A percentile compares a stretch with the other conserved stretches of the same genome.
phyloP scores from a whole-genome alignment of 176 grass and related monocot species.

The Tillandsia leiboldiana region DNA sequence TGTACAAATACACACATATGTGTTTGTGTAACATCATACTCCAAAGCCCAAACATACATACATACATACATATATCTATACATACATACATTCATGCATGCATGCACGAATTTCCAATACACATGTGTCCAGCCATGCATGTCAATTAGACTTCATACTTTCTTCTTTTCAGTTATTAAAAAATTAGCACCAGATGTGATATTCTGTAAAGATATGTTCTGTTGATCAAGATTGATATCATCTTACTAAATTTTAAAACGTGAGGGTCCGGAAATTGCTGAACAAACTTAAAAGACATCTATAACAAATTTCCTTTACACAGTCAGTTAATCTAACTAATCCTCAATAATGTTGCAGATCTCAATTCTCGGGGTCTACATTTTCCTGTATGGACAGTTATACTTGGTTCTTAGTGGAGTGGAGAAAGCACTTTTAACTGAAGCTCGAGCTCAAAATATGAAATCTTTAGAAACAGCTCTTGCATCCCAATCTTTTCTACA shows the following conservation, averaged over 20 bases:
- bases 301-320: background rate
- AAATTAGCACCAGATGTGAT: no score
- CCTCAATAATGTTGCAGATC: constrained; percentile 38
- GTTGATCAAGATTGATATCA: no score
- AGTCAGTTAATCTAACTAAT: background rate
- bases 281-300: background rate
- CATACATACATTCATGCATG: no score
- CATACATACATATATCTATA: no score
- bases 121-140: no score
- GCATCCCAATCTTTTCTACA: constrained; percentile 98
- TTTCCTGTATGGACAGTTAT: constrained; percentile 89
- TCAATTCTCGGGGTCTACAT: constrained; percentile 81
- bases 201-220: no score
- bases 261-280: background rate
- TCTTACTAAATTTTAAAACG: background rate
- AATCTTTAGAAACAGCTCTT: constrained; percentile 91
- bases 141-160: no score
- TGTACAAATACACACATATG: no score
- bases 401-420: constrained; percentile 90
- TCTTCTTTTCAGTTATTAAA: no score
- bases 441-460: constrained; percentile 62
- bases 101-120: no score
- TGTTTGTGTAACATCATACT: no score
- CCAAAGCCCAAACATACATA: no score
- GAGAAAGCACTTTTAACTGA: constrained; percentile 55